Conservation (phyloP, 768 basidiomycete genomes). For the Naganishia randhawae region DNA sequence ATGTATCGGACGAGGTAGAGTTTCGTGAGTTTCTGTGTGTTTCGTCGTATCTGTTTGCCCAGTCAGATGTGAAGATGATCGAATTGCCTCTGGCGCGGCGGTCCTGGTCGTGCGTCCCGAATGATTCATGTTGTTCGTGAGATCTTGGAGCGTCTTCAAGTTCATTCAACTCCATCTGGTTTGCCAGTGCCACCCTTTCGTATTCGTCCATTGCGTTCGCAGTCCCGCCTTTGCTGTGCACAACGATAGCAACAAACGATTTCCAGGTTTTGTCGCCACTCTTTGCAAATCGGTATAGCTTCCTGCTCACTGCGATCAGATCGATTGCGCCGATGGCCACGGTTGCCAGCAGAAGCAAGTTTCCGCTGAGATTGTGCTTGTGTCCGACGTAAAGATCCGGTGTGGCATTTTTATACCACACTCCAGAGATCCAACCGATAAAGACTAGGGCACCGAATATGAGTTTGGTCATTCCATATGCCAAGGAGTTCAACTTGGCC, state of each 20-base stretch:
- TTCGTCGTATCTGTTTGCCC: constrained; percentile 4
- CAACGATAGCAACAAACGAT: not conserved
- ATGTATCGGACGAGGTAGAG: constrained; percentile 10
- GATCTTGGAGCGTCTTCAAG: not conserved
- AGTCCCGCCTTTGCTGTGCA: not conserved
- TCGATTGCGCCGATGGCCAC: constrained; percentile 3
- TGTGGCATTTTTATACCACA: constrained; percentile 70
- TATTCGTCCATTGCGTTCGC: not conserved
- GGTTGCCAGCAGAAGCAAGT: constrained; percentile 25
- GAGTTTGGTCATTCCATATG: constrained; percentile 57
- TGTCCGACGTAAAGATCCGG: constrained; percentile 69
- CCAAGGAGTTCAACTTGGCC: not conserved
- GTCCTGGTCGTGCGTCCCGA: not conserved
- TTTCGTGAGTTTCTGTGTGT: not conserved
- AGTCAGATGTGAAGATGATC: constrained; percentile 1
- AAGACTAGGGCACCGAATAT: constrained; percentile 62
- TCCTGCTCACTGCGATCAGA: constrained; percentile 20
- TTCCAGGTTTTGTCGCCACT: not conserved
- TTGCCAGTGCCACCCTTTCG: constrained; percentile 6
- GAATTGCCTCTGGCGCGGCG: not conserved
- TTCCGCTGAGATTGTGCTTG: constrained; percentile 31
- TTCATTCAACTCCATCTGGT: constrained; percentile 13
- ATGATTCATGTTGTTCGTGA: not conserved
- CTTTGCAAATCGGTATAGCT: constrained; percentile 20
- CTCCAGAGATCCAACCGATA: constrained; percentile 66